A percentile compares a stretch with the other conserved stretches of the same genome.
Conservation (phyloP, 768 basidiomycete genomes). For the Podaxis mareebaensis region DNA sequence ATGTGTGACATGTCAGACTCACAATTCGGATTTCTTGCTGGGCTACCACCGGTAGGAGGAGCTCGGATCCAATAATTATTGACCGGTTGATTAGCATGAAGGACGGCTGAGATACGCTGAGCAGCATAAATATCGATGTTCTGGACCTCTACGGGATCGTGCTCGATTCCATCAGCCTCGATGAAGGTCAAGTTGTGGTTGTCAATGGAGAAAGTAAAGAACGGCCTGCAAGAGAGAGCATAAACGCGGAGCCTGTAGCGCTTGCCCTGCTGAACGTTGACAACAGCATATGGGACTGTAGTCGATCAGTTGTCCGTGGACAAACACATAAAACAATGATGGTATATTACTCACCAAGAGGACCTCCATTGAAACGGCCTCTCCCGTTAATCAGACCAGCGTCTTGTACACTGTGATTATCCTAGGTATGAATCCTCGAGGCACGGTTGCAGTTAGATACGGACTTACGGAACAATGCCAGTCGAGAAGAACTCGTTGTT, state of each 20-base stretch:
- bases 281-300: slow-evolving; percentile 25
- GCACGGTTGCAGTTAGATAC: neutral
- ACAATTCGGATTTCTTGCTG: slow-evolving; percentile 15
- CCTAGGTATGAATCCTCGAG: slow-evolving; percentile 15
- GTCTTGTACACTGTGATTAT: slow-evolving; percentile 20
- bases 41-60: slow-evolving; percentile 37
- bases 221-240: slow-evolving; percentile 45
- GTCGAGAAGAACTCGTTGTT: neutral
- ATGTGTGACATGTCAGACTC: slow-evolving; percentile 4
- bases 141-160: slow-evolving; percentile 37
- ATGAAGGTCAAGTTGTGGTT: slow-evolving; percentile 29
- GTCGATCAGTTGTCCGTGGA: neutral
- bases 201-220: slow-evolving; percentile 40
- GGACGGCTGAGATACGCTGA: slow-evolving; percentile 29
- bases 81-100: slow-evolving; percentile 26
- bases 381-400: slow-evolving; percentile 23
- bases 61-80: slow-evolving; percentile 43
- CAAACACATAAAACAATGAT: neutral
- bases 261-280: slow-evolving; percentile 41
- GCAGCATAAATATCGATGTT: slow-evolving; percentile 37
- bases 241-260: slow-evolving; percentile 57
- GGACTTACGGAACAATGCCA: slow-evolving; percentile 15
- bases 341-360: slow-evolving; percentile 9
- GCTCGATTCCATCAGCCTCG: slow-evolving; percentile 34
- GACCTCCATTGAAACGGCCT: slow-evolving; percentile 24